These are phyloP conservation scores for Erigeron philadelphicus DNA, from an alignment of 140 eudicot species.

Conservation along the genomic window DNA sequence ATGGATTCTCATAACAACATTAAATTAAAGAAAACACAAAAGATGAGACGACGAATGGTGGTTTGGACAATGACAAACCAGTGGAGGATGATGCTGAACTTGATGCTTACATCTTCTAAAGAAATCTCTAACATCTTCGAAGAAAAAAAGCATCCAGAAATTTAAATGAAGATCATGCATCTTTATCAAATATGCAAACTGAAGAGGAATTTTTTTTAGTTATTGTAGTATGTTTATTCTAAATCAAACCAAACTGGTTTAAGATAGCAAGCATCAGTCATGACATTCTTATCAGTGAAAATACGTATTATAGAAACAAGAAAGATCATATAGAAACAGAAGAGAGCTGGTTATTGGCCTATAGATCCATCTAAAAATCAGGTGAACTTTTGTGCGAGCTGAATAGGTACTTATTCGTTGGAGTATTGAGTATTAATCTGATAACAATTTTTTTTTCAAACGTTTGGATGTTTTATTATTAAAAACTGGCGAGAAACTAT, in stretches of 20 bases:
- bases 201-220: slow-evolving; percentile 32
- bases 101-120: slow-evolving; percentile 22
- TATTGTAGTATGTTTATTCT: slow-evolving; percentile 9
- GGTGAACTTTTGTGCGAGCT: no score
- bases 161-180: slow-evolving; percentile 25
- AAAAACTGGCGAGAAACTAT: no score
- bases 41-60: slow-evolving; percentile 15
- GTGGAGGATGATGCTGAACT: slow-evolving; percentile 24
- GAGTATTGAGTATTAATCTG: neutral
- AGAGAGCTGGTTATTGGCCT: neutral
- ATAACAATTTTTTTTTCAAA: no score
- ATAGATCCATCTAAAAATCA: neutral
- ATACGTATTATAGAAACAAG: neutral
- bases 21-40: slow-evolving; percentile 20
- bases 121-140: slow-evolving; percentile 25
- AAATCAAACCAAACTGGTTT: neutral
- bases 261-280: slow-evolving; percentile 9
- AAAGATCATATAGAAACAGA: neutral
- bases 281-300: neutral
- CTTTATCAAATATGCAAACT: slow-evolving; percentile 23
- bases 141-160: slow-evolving; percentile 24
- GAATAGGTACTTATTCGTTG: neutral
- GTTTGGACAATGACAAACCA: slow-evolving; percentile 18
- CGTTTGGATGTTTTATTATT: no score
- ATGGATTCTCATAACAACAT: slow-evolving; percentile 9